Evolutionary conservation across 352 stramenopile species (phyloP).

Genomic region (Pythium plurisporium): DNA sequence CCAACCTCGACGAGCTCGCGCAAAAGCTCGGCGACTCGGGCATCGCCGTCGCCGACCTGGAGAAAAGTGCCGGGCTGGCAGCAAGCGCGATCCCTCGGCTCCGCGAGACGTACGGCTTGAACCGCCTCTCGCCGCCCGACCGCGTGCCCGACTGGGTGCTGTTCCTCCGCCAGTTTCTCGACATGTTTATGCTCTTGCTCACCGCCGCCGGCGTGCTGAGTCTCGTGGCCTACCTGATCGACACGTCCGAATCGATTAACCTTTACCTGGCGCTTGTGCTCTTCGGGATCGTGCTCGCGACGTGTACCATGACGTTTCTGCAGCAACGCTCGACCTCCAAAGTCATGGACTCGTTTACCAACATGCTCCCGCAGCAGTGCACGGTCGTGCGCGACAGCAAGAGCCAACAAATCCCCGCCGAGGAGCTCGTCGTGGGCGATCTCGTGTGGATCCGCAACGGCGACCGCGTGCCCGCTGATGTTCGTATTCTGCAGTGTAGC

Average conservation of each 20-base stretch:
- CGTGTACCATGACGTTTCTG: slow-evolving; percentile 39
- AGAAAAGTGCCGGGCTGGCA: slow-evolving; percentile 29
- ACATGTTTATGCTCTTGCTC: slow-evolving; percentile 45
- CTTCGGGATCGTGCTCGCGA: slow-evolving; percentile 35
- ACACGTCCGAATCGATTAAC: slow-evolving; percentile 35
- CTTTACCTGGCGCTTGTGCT: slow-evolving; percentile 37
- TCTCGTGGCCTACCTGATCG: slow-evolving; percentile 34
- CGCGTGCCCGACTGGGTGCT: slow-evolving; percentile 31
- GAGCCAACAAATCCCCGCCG: slow-evolving; percentile 34
- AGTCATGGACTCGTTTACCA: slow-evolving; percentile 50
- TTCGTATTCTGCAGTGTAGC: slow-evolving; percentile 40
- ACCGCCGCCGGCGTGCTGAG: slow-evolving; percentile 29
- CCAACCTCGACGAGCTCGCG: slow-evolving; percentile 25
- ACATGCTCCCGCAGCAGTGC: slow-evolving; percentile 37
- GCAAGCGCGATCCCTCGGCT: slow-evolving; percentile 14
- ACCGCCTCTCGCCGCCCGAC: slow-evolving; percentile 33
- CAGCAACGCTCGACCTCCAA: slow-evolving; percentile 36
- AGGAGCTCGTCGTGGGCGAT: slow-evolving; percentile 46
- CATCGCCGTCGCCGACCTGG: slow-evolving; percentile 25
- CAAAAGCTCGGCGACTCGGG: slow-evolving; percentile 16
- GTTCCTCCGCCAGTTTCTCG: slow-evolving; percentile 42
- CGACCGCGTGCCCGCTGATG: slow-evolving; percentile 49
- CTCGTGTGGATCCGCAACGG: slow-evolving; percentile 47
- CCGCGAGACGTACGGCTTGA: slow-evolving; percentile 24
- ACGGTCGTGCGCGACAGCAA: slow-evolving; percentile 43